Conservation (phyloP, 1,284 basidiomycete species). For the Rhodotorula mucilaginosa region DNA sequence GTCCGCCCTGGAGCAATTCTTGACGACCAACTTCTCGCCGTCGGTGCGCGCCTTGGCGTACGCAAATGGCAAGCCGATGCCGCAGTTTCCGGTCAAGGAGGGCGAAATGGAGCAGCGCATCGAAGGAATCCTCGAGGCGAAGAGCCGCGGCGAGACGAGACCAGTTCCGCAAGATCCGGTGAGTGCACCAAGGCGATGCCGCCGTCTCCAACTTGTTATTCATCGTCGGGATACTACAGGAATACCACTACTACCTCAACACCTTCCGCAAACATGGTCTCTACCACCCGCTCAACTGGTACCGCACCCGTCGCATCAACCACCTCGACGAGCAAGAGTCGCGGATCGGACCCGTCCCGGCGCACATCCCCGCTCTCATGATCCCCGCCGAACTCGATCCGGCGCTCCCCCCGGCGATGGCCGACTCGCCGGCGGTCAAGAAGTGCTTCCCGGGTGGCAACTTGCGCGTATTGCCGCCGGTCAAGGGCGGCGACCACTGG, state of each 20-base stretch:
- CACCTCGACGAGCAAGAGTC: conserved; percentile 33
- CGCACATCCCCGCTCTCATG: conserved; percentile 38
- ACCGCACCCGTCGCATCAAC: conserved; percentile 37
- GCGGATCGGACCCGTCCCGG: conserved; percentile 14
- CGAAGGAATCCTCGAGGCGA: conserved; percentile 9
- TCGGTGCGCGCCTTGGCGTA: background rate
- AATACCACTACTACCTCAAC: conserved; percentile 36
- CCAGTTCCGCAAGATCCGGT: conserved; percentile 29
- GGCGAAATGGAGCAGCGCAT: conserved; percentile 25
- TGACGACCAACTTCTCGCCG: conserved; percentile 31
- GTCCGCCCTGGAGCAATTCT: conserved; percentile 27
- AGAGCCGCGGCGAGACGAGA: conserved; percentile 13
- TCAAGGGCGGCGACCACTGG: conserved; percentile 41
- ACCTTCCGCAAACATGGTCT: conserved; percentile 32
- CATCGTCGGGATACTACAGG: conserved; percentile 7
- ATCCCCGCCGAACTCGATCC: conserved; percentile 36
- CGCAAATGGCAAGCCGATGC: conserved; percentile 4
- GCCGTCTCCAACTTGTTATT: background rate
- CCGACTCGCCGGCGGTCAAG: conserved; percentile 13
- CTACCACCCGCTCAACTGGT: conserved; percentile 36
- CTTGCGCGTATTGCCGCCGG: conserved; percentile 18
- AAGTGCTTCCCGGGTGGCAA: conserved; percentile 37
- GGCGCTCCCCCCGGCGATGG: conserved; percentile 41
- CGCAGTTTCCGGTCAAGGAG: conserved; percentile 23
- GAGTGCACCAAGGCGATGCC: background rate